phyloP scores from a whole-genome alignment of 1,284 basidiomycete genomes.

The Cryptococcus neoformans region DNA sequence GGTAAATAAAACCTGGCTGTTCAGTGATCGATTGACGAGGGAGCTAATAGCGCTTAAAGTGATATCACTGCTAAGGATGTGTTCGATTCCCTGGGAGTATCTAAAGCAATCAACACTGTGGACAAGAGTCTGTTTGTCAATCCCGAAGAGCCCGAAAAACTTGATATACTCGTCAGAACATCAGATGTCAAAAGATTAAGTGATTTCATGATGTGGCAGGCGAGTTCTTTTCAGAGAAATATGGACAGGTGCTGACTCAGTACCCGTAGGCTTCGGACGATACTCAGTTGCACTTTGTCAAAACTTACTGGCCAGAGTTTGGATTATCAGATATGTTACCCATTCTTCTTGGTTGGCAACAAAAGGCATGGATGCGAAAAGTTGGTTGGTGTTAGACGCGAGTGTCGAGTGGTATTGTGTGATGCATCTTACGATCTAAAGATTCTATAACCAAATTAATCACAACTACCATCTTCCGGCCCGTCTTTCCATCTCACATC shows the following conservation, averaged over 20 bases:
- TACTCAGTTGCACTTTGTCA: constrained; percentile 89
- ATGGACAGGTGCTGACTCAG: not conserved
- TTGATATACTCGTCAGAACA: constrained; percentile 90
- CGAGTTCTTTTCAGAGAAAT: constrained; percentile 43
- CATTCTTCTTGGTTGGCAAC: constrained; percentile 80
- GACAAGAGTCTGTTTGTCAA: constrained; percentile 3
- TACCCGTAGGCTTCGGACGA: constrained; percentile 56
- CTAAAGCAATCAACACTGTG: constrained; percentile 12
- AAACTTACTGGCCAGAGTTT: constrained; percentile 93
- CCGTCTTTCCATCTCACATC: constrained; percentile 90
- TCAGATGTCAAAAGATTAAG: constrained; percentile 87
- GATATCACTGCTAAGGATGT: constrained; percentile 15
- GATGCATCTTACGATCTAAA: not conserved
- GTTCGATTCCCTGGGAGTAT: constrained; percentile 20
- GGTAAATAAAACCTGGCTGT: constrained; percentile 24
- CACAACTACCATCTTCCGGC: constrained; percentile 78
- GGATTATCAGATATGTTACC: constrained; percentile 82
- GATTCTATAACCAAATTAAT: constrained; percentile 51
- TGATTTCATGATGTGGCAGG: constrained; percentile 96
- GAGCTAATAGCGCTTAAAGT: not conserved
- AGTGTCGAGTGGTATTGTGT: constrained; percentile 5
- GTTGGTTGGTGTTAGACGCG: constrained; percentile 9
- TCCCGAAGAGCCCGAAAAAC: constrained; percentile 35
- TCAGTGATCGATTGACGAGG: not conserved
- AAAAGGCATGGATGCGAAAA: constrained; percentile 55